Conservation (phyloP, 495 filamentous ascomycete genomes). For the Penicillium arizonense region DNA sequence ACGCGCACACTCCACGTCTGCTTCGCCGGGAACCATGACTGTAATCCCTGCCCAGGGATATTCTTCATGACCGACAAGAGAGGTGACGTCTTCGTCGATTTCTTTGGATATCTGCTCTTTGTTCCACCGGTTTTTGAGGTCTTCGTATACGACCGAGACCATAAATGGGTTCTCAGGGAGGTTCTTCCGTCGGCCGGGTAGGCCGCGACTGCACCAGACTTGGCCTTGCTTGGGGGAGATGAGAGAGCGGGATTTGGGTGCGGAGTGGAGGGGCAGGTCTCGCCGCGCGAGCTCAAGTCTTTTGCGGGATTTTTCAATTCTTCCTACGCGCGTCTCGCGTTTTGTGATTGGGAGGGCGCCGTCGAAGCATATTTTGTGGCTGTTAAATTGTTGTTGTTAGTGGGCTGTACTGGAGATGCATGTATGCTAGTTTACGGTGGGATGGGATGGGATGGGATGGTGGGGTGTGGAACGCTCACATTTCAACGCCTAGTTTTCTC, state of each 20-base stretch:
- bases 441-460: too few relatives aligned
- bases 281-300: constrained; percentile 35
- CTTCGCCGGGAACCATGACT: constrained; percentile 65
- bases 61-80: constrained; percentile 7
- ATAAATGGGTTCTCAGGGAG: constrained; percentile 63
- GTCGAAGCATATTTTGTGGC: constrained; percentile 69
- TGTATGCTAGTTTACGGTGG: too few relatives aligned
- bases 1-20: constrained; percentile 65
- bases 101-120: constrained; percentile 19
- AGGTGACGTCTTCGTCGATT: constrained; percentile 3
- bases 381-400: constrained; percentile 4
- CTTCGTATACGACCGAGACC: constrained; percentile 66
- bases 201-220: constrained; percentile 24
- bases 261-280: background rate
- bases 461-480: constrained; percentile 46
- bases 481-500: constrained; percentile 43
- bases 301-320: constrained; percentile 48
- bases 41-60: constrained; percentile 50
- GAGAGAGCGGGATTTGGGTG: constrained; percentile 2
- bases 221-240: constrained; percentile 13
- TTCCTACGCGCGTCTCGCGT: constrained; percentile 45
- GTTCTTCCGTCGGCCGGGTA: constrained; percentile 24
- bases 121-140: constrained; percentile 44
- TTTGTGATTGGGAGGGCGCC: constrained; percentile 67
- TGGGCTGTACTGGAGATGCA: too few relatives aligned